Conservation (phyloP, 805 yeast species). For the Monosporozyma yasuniensis region DNA sequence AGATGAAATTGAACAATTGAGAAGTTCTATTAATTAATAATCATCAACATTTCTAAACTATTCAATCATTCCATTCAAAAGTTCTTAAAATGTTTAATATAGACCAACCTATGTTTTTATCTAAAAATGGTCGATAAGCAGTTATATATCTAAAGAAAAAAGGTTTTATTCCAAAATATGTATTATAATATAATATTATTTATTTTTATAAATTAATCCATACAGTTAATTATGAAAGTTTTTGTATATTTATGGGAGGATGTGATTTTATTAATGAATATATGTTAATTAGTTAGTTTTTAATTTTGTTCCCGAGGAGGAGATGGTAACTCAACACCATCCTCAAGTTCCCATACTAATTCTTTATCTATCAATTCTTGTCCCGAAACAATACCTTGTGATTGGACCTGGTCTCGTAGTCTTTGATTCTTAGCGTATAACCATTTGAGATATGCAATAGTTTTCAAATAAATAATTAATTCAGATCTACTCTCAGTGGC, state of each 20-base stretch:
- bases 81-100: background rate
- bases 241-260: background rate
- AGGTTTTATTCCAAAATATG: background rate
- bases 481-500: slow-evolving; percentile 75
- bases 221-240: background rate
- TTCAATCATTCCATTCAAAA: background rate
- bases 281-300: too few relatives aligned
- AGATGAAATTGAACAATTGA: slow-evolving; percentile 62
- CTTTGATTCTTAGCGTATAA: slow-evolving; percentile 42
- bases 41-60: slow-evolving; percentile 14
- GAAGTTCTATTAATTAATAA: slow-evolving; percentile 13
- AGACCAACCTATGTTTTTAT: background rate
- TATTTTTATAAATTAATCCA: background rate
- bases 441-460: slow-evolving; percentile 45
- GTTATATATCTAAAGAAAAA: background rate
- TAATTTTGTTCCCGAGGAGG: background rate
- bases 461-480: slow-evolving; percentile 58
- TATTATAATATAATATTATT: background rate
- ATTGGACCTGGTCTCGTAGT: slow-evolving; percentile 35
- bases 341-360: background rate
- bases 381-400: background rate
- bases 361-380: background rate
- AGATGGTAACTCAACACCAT: background rate
- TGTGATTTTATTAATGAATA: too few relatives aligned
- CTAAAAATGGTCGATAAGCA: background rate